Evolutionary conservation across 2,329 filamentous ascomycete species (phyloP).

Genomic region (Calonectria pauciramosa): DNA sequence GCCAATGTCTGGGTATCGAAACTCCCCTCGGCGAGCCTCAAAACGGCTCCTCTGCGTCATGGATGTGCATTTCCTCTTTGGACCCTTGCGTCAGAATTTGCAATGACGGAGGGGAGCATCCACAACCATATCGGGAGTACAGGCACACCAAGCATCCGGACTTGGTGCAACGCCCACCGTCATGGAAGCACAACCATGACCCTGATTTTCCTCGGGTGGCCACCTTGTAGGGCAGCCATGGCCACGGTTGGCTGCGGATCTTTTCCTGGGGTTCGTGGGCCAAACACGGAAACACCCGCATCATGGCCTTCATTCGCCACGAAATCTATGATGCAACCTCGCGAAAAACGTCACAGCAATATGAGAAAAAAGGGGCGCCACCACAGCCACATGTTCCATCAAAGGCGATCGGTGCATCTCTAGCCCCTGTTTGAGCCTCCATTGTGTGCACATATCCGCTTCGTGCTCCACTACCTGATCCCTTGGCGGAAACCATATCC

Average conservation of each 20-base stretch:
- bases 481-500: constrained; percentile 35
- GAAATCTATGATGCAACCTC: constrained; percentile 33
- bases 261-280: neutral
- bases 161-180: constrained; percentile 29
- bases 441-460: constrained; percentile 4
- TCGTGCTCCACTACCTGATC: constrained; percentile 18
- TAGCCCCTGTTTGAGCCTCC: constrained; percentile 28
- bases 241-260: neutral
- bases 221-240: neutral
- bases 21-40: neutral
- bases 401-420: constrained; percentile 31
- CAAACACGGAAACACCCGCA: constrained; percentile 3
- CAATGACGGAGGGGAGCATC: neutral
- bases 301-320: constrained; percentile 22
- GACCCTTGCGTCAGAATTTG: neutral
- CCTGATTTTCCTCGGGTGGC: constrained; percentile 25
- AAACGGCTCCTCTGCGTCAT: constrained; percentile 3
- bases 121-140: neutral
- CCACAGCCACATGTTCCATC: constrained; percentile 32
- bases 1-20: neutral
- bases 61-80: neutral
- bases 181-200: constrained; percentile 35
- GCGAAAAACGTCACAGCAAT: constrained; percentile 24
- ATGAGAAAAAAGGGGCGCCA: constrained; percentile 41
- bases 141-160: neutral